Base-by-base conservation (phyloP, 169 alveolate genomes). In the Plasmodium inui region DNA sequence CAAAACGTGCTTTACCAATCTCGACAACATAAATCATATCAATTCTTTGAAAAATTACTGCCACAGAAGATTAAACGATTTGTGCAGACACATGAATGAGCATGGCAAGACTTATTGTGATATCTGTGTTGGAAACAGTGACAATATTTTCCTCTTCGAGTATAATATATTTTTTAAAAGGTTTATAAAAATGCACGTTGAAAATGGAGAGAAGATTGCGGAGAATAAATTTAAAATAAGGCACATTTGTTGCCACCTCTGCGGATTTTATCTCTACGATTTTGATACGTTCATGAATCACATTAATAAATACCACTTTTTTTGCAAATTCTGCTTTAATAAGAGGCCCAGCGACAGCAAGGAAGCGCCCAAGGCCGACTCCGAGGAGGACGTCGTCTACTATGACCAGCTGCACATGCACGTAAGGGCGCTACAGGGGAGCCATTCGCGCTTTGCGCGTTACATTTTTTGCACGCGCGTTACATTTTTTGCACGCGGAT, bases 41-140 rank as follows among this genome's bases (percentile, higher is more conserved):
- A 78, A n/a, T 30, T 32, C 46, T 8, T 82, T 91, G 83, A 82
- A 91, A 71, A 70, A 70, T 30, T 81, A 91, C n/a, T 82, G 92
- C 57, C 84, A 82, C 30, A 46, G 50, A 5, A 91, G 74, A 71
- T 82, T 91, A 91, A 82, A 14, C 83, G 95, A 82, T 0, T 82
- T 91, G 37, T 82, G 85, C 50, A 80, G 80, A 22, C 95, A 91
- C 55, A 71, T 91, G 34, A 28, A 55, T 39, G 95, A 91, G 50
- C 95, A 91, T 91, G 28, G 61, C 39, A 91, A 70, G 83, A 91
- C 84, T 4, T 91, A 91, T 91, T 91, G 95, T 81, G 95, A 91
- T 28, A 78, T 91, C 17, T 91, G 95, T 71, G 95, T 82, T 34
- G 92, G 85, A 19, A 91, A 91, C 57, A 91, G 76, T 53, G 92